phyloP scores from a whole-genome alignment of 306 rosid species.

The Purshia tridentata region DNA sequence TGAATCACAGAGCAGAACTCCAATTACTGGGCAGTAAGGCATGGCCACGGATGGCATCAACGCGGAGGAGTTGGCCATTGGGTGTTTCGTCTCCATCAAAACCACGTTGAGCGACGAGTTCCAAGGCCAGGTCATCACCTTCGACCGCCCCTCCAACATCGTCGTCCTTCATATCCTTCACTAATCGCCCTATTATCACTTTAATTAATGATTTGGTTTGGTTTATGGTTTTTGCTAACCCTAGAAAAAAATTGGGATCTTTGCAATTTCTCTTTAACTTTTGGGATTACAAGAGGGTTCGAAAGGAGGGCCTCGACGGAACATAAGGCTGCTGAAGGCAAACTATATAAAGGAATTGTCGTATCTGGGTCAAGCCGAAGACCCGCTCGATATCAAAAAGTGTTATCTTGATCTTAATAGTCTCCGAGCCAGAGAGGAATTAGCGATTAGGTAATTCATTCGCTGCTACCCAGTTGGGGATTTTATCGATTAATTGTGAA shows the following conservation, averaged over 20 bases:
- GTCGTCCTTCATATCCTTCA: slow-evolving; percentile 76
- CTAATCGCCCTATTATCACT: background rate
- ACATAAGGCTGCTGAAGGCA: slow-evolving; percentile 71
- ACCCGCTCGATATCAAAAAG: slow-evolving; percentile 66
- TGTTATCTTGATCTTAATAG: slow-evolving; percentile 64
- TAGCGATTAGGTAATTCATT: slow-evolving; percentile 59
- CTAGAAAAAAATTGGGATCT: slow-evolving; percentile 2
- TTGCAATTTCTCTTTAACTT: slow-evolving; percentile 21
- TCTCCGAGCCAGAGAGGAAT: slow-evolving; percentile 69
- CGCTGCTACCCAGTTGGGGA: background rate
- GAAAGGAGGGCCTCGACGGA: slow-evolving; percentile 59
- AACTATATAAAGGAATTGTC: slow-evolving; percentile 71
- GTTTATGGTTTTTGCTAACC: slow-evolving; percentile 12
- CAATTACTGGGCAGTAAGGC: slow-evolving; percentile 1
- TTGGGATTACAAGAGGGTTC: slow-evolving; percentile 53
- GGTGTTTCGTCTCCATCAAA: slow-evolving; percentile 74
- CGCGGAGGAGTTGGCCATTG: slow-evolving; percentile 68
- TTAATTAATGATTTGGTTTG: background rate
- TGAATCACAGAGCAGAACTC: slow-evolving; percentile 3
- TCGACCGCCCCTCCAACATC: slow-evolving; percentile 76
- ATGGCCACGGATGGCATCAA: slow-evolving; percentile 61
- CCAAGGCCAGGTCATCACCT: slow-evolving; percentile 80
- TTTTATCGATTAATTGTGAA: background rate
- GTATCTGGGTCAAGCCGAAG: slow-evolving; percentile 60
- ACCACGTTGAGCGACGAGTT: slow-evolving; percentile 86